phyloP scores from a whole-genome alignment of 176 grass and related monocot genomes.

The Zoysia japonica region DNA sequence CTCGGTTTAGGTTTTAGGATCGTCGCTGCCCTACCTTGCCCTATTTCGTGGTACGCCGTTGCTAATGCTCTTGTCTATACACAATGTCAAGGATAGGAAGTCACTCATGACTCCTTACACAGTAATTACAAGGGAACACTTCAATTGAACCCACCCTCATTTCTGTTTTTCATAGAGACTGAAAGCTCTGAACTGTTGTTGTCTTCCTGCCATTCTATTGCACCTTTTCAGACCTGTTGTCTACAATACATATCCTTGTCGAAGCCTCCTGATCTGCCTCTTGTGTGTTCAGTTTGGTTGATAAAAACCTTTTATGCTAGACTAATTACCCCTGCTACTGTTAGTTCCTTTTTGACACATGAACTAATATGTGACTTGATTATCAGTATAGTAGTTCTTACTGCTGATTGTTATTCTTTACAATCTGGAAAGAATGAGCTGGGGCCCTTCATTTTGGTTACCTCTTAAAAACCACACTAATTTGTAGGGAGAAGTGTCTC shows the following conservation, averaged over 20 bases:
- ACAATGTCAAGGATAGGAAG: not conserved
- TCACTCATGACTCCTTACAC: not conserved
- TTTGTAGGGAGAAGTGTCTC: not conserved
- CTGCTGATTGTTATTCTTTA: conserved; percentile 11
- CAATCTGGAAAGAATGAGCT: not conserved
- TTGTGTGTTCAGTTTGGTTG: not conserved
- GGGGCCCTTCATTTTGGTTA: not conserved
- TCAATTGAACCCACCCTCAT: not conserved
- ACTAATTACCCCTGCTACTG: not conserved
- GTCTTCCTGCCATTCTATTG: not conserved
- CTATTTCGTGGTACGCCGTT: not conserved
- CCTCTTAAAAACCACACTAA: not conserved
- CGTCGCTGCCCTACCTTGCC: not conserved
- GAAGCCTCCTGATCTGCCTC: not conserved
- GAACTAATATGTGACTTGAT: not conserved
- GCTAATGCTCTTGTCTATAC: not conserved
- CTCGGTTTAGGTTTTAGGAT: not conserved
- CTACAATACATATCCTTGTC: not conserved
- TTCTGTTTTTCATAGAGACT: not conserved
- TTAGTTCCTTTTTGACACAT: not conserved
- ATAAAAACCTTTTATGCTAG: not conserved
- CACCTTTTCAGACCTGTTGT: not conserved
- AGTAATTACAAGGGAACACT: not conserved
- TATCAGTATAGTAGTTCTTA: not conserved
- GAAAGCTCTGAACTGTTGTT: not conserved